Evolutionary conservation across 1,284 basidiomycete genomes (phyloP), one percentile per base, ranked within the genome.

Genomic region (Crepidotus sp.): DNA sequence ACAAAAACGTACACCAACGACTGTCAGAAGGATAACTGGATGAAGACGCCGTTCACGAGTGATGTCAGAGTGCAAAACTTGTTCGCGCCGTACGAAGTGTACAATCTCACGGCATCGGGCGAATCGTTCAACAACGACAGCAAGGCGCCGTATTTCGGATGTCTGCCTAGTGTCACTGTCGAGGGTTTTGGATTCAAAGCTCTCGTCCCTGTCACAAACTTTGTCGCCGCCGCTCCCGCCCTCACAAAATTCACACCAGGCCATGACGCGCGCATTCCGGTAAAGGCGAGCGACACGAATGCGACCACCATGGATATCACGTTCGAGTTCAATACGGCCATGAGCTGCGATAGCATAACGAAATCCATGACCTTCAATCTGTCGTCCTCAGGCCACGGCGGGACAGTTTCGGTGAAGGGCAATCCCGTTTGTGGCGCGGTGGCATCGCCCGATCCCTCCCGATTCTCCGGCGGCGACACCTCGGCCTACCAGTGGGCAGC

Each of bases 231-330:
- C 39, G 74, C 67, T 2, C 86, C 90, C 14, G 74, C 77, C 42
- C 63, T 95, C 42, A 86, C 87, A 9, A 76, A 76, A 42, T 93
- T 93, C 64, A 62, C 63, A 3, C 91, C 91, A 0, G 88, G 89
- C 1, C 91, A 95, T 60, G 91, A 95, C 55, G 71, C 77, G 18
- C 82, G 91, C 30, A 64, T 90, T 24, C 59, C 70, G 3, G 70
- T 68, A 4, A 67, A 69, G 29, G 42, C 66, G 4, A 70, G 66
- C 4, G 68, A 74, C 24, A 49, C 64, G 36, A 82, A 81, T 51
- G 70, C 73, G 2, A 82, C 78, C 13, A 73, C 70, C 1, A 61
- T 90, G 44, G 66, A 81, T 49, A 76, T 94, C 44, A 59, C 70
- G 0, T 69, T 95, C 48, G 83, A 93, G 61, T 94, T 87, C 65